Evolutionary conservation across 2,329 filamentous ascomycete genomes (phyloP).

Genomic region (Lasiodiplodia hormozganensis): DNA sequence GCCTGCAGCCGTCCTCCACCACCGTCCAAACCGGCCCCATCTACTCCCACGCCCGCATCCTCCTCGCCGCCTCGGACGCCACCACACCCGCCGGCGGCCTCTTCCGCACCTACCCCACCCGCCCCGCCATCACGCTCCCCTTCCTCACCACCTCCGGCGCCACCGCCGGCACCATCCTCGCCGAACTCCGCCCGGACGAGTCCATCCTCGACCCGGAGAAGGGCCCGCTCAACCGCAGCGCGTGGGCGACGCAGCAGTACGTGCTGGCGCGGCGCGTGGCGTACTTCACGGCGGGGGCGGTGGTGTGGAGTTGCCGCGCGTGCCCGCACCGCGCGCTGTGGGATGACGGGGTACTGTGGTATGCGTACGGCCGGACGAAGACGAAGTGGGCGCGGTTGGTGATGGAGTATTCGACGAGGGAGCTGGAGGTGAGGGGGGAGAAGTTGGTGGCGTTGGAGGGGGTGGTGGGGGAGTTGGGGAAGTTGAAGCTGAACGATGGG

Average conservation of each 20-base stretch:
- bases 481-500: no score
- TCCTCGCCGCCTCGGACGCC: conserved; percentile 6
- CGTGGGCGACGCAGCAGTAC: conserved; percentile 4
- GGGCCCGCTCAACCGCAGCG: background rate
- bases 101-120: background rate
- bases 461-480: background rate
- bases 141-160: background rate
- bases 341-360: background rate
- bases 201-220: background rate
- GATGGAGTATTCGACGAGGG: background rate
- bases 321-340: background rate
- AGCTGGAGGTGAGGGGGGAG: background rate
- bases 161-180: background rate
- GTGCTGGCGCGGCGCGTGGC: conserved; percentile 4
- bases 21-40: background rate
- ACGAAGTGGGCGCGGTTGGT: background rate
- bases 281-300: background rate
- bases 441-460: background rate
- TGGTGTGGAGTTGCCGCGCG: background rate
- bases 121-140: background rate
- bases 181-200: background rate
- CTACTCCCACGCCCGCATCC: background rate
- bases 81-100: background rate
- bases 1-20: conserved; percentile 8
- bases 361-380: background rate